Conservation (phyloP, 2,329 filamentous ascomycete genomes). For the Fusarium virguliforme region DNA sequence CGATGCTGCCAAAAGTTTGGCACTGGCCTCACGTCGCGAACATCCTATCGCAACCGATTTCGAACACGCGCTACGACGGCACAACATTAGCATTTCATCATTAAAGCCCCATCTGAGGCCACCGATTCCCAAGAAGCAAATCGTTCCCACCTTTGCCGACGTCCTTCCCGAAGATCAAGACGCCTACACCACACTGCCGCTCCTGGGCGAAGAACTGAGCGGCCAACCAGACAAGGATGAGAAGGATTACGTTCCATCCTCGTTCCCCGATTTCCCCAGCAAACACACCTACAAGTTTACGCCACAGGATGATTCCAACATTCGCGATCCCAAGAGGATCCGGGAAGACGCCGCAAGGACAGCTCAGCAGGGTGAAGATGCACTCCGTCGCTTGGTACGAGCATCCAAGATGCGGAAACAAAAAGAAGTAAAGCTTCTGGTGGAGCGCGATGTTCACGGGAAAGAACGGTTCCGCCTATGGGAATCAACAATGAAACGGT, state of each 20-base stretch:
- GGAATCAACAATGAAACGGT: conserved; percentile 73
- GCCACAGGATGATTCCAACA: conserved; percentile 64
- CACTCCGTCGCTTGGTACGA: conserved; percentile 71
- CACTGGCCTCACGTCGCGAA: conserved; percentile 67
- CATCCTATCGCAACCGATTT: conserved; percentile 72
- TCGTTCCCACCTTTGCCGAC: conserved; percentile 59
- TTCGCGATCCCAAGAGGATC: conserved; percentile 70
- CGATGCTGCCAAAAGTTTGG: conserved; percentile 64
- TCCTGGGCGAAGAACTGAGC: conserved; percentile 70
- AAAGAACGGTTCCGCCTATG: conserved; percentile 73
- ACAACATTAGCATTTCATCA: conserved; percentile 67
- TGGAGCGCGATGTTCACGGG: conserved; percentile 67
- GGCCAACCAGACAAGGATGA: conserved; percentile 71
- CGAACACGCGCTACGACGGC: conserved; percentile 66
- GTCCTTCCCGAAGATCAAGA: conserved; percentile 59
- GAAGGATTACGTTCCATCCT: conserved; percentile 70
- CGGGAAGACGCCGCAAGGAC: conserved; percentile 73
- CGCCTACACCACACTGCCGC: conserved; percentile 61
- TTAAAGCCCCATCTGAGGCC: conserved; percentile 72
- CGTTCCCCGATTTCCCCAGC: conserved; percentile 75
- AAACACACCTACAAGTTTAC: conserved; percentile 76
- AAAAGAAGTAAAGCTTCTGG: conserved; percentile 73
- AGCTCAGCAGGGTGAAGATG: conserved; percentile 75
- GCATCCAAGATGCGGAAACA: conserved; percentile 76
- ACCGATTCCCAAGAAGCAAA: conserved; percentile 62